Evolutionary conservation across 2,329 filamentous ascomycete species (phyloP), one percentile per base, ranked within the genome.

Genomic region (Elsinoe ampelina): DNA sequence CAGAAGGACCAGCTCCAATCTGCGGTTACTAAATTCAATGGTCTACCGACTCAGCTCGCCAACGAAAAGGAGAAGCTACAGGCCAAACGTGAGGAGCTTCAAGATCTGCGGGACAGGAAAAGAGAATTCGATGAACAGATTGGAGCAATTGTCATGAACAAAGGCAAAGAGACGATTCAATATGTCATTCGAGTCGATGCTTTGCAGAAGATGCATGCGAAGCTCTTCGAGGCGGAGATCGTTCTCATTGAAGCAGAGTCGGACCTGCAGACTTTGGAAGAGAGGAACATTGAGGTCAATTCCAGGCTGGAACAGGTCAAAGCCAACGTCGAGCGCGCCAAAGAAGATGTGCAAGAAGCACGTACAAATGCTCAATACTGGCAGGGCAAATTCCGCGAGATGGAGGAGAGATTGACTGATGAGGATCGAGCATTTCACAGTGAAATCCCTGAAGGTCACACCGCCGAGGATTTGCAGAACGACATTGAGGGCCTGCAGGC

Each of bases 241-340:
- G 77, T 83, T 59, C 73, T 80, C 0, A 80, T 95, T 30, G 93
- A 98, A 73, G 91, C 89, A 1, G 70, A 77, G n/a, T 96, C 90
- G 0, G 93, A 98, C 64, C 70, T 86, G 2, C 77, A 82, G 43
- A 80, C 80, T 5, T 75, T 96, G n/a, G 80, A 81, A 63, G 73
- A 75, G 13, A 83, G 84, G 58, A 89, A 89, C 63, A 63, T 69
- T 7, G 75, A 81, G 48, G 81, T 89, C 58, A 75, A 78, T 56
- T 66, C 74, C 41, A 70, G 72, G 42, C 73, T 86, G 3, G 74
- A 79, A 19, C 67, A 63, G 71, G 8, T 77, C 75, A 72, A 72
- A 59, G 61, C 64, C 5, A 72, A 73, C 22, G 67, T 80, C 6
- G 55, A 61, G 6, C 59, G 69, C 20, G 69, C 75, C 4, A 68